Conservation (phyloP, 106 monocot genomes). For the Allium sativum region DNA sequence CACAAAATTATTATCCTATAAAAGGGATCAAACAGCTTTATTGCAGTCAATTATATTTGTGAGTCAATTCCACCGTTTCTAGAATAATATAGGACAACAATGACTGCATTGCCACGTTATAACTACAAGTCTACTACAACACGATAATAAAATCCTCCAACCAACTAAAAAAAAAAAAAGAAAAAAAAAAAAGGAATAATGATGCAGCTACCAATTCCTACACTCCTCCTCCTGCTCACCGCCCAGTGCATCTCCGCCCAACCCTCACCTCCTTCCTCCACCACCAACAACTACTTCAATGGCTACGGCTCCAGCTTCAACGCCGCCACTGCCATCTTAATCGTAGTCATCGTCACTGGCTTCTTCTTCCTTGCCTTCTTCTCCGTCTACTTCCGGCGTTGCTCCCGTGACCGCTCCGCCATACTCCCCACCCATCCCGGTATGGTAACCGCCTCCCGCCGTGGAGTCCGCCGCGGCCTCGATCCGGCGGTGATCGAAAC, state of each 20-base stretch:
- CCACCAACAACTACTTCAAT: background rate
- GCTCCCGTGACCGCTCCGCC: conserved; percentile 11
- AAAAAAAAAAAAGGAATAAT: too few relatives aligned
- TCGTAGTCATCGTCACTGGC: conserved; percentile 14
- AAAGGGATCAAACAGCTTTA: too few relatives aligned
- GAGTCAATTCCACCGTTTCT: too few relatives aligned
- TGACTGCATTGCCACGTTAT: too few relatives aligned
- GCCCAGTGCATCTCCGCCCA: too few relatives aligned
- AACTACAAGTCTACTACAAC: too few relatives aligned
- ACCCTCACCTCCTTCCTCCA: background rate
- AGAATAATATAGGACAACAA: too few relatives aligned
- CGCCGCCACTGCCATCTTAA: conserved; percentile 14
- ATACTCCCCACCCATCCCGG: background rate
- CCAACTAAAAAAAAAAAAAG: too few relatives aligned
- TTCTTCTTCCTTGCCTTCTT: conserved; percentile 20
- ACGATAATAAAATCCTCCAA: too few relatives aligned
- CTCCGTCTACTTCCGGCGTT: conserved; percentile 18
- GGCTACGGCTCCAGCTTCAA: conserved; percentile 6
- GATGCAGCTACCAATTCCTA: background rate
- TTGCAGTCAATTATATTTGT: too few relatives aligned
- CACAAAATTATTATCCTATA: too few relatives aligned
- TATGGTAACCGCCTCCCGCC: background rate
- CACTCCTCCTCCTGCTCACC: background rate
- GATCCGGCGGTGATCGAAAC: conserved; percentile 15
- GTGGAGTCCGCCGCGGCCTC: conserved; percentile 5